Base-by-base conservation (phyloP, 2,329 filamentous ascomycete genomes). In the Chrysosporium queenslandicum region DNA sequence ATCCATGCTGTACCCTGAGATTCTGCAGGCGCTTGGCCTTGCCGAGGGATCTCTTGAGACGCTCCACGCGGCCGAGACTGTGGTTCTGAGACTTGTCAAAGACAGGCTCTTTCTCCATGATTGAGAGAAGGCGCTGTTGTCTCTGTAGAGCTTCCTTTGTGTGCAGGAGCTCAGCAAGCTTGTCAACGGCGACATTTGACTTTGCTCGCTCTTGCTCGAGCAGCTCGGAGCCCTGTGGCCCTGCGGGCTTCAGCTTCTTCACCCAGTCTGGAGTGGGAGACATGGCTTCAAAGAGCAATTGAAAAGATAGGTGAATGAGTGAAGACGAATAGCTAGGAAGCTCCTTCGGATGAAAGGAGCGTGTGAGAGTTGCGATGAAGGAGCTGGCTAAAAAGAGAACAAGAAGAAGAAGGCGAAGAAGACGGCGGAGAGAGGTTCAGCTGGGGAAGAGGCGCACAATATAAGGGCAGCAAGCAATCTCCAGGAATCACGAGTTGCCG, bases 51-150 rank as follows among this genome's bases (percentile, higher is more conserved):
- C 77, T 79, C 63, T 86, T 78, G 61, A 89, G 82, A 46, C 81
- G 77, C 56, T 86, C 83, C 23, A 79, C 75, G 41, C 86, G 74
- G 39, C 85, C 84, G 58, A 80, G 76, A 65, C 86, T 86, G 69
- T 87, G 87, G 64, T 88, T 87, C 58, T 85, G 81, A 2, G 81
- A 81, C 71, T 89, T 90, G 68, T 89, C 83, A 59, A 90, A 89
- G 53, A 87, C 76, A 49, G 79, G 78, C 54, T 90, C 83, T 0
- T 74, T 66, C 59, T 82, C 72, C 4, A 90, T 75, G n/a, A 87
- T 75, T 45, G 77, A 69, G 4, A 87, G 70, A 25, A 90, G 75
- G 21, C 71, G 71, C 1, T 77, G 69, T 60, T 83, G 81, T 40
- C 78, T 74, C 53, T 82, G 74, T 9, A 88, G 72, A 4, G 74